A percentile compares a stretch with the other conserved stretches of the same genome.
phyloP scores from a whole-genome alignment of 108 stramenopile genomes.

The Pseudonitzschia delicatissima region DNA sequence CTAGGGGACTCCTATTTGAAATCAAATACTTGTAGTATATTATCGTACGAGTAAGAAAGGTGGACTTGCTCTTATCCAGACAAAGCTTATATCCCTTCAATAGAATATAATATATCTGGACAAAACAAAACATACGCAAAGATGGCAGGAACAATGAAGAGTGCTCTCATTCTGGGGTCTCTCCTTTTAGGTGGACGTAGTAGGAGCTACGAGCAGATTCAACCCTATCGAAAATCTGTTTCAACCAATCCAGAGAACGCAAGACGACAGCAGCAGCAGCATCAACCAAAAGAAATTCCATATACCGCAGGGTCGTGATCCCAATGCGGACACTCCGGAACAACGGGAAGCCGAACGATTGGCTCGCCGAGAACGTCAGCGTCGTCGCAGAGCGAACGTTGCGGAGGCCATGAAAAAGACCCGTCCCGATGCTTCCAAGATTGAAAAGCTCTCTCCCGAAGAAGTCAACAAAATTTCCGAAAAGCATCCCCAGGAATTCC shows the following conservation, averaged over 20 bases:
- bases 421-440: constrained; percentile 12
- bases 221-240: constrained; percentile 12
- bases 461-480: constrained; percentile 15
- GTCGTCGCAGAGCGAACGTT: constrained; percentile 18
- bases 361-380: constrained; percentile 29
- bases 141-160: too few relatives aligned
- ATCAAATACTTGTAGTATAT: too few relatives aligned
- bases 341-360: constrained; percentile 31
- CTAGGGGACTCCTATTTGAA: too few relatives aligned
- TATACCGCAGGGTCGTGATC: constrained; percentile 15
- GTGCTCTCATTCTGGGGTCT: neutral
- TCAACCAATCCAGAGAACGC: neutral
- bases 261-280: neutral
- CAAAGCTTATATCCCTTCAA: too few relatives aligned
- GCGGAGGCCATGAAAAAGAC: constrained; percentile 22
- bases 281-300: neutral
- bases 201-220: constrained; percentile 6
- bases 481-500: constrained; percentile 20
- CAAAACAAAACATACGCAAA: too few relatives aligned
- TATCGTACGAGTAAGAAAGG: too few relatives aligned
- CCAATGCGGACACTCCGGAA: constrained; percentile 28
- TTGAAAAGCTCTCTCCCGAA: constrained; percentile 32
- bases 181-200: neutral
- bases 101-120: too few relatives aligned
- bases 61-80: too few relatives aligned